Evolutionary conservation across 306 rosid genomes (phyloP).

Genomic region (Pyrus communis): DNA sequence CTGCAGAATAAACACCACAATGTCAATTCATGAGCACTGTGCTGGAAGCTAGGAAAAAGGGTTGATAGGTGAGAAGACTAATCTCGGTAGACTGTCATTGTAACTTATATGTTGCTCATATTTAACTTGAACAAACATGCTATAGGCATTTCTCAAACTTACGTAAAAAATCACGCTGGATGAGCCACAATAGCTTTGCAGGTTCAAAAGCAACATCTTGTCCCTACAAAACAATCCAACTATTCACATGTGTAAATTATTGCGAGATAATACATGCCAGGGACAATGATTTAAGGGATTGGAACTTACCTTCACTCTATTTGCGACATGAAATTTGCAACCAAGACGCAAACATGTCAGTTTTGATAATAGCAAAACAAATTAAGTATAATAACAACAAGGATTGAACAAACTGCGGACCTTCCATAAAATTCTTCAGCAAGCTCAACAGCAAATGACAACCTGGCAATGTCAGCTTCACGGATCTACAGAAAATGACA

Average conservation of each 20-base stretch:
- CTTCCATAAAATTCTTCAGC: constrained; percentile 99
- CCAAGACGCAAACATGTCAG: constrained; percentile 34
- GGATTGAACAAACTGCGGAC: constrained; percentile 29
- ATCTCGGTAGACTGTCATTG: background rate
- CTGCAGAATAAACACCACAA: constrained; percentile 34
- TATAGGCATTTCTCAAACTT: constrained; percentile 26
- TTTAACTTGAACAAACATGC: background rate
- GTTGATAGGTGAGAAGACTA: background rate
- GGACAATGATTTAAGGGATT: constrained; percentile 6
- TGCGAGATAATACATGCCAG: background rate
- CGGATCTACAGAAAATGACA: constrained; percentile 60
- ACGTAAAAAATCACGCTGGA: constrained; percentile 98
- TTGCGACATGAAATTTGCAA: constrained; percentile 27
- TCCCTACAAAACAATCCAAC: constrained; percentile 49
- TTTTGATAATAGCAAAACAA: constrained; percentile 7
- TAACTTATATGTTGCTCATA: background rate
- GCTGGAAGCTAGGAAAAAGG: background rate
- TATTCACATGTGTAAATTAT: constrained; percentile 14
- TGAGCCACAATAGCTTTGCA: constrained; percentile 96
- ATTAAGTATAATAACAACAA: background rate
- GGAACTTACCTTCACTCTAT: constrained; percentile 84
- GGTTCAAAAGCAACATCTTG: constrained; percentile 98
- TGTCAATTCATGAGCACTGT: constrained; percentile 6
- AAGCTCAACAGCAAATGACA: constrained; percentile 97
- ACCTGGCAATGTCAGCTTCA: constrained; percentile 92